These are phyloP conservation scores for Fusarium pseudograminearum DNA, from an alignment of 2,329 filamentous ascomycete genomes.

Conservation along the genomic window DNA sequence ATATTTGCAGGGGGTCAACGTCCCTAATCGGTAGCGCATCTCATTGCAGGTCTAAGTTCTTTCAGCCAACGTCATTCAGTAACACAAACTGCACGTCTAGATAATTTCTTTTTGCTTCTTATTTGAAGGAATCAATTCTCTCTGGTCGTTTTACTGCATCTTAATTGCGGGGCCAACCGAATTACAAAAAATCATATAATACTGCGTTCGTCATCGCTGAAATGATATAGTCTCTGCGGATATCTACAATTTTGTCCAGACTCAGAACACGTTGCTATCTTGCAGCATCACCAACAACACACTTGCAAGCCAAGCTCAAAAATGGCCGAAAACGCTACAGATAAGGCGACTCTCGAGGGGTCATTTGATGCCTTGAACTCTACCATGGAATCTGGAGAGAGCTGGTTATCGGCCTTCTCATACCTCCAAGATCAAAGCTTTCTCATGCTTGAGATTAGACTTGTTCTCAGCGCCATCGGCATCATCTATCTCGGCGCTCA, in stretches of 20 bases:
- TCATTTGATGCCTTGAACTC: constrained; percentile 50
- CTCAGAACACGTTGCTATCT: constrained; percentile 43
- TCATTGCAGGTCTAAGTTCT: not conserved
- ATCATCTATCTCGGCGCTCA: constrained; percentile 89
- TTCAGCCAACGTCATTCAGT: constrained; percentile 24
- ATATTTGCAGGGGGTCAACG: constrained; percentile 7
- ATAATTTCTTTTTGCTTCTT: not conserved
- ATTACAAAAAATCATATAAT: not conserved
- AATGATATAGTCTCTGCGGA: not conserved
- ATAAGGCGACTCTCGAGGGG: constrained; percentile 21
- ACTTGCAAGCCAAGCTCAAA: constrained; percentile 4
- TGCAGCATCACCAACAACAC: constrained; percentile 4
- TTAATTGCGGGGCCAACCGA: no score
- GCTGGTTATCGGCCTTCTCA: constrained; percentile 45
- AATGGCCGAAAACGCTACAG: constrained; percentile 47
- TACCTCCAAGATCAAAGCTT: constrained; percentile 55
- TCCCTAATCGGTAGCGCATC: constrained; percentile 6
- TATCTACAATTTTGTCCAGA: constrained; percentile 3
- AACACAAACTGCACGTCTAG: not conserved
- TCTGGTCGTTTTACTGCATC: not conserved
- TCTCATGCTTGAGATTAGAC: constrained; percentile 60
- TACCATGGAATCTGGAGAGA: constrained; percentile 43
- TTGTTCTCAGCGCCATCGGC: constrained; percentile 75
- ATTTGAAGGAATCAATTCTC: not conserved
- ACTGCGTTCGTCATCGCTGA: not conserved